These are phyloP conservation scores for Orbilia javanica DNA, from an alignment of 2,329 filamentous ascomycete species.

Conservation along the genomic window DNA sequence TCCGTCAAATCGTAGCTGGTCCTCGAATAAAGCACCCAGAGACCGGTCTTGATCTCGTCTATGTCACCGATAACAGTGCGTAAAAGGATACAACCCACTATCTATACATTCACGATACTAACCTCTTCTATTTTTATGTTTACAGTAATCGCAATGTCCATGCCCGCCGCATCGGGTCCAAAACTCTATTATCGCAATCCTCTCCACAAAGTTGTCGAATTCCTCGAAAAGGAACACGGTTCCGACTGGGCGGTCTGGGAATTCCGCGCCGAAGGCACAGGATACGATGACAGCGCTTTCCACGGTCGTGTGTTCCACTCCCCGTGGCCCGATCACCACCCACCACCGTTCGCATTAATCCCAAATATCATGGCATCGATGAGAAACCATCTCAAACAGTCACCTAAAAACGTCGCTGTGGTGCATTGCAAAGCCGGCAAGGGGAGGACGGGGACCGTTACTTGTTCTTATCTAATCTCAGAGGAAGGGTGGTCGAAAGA, in stretches of 20 bases:
- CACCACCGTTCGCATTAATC: conserved; percentile 89
- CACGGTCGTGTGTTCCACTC: conserved; percentile 89
- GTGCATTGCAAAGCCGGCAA: conserved; percentile 99
- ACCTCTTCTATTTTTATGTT: neutral
- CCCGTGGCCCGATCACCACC: conserved; percentile 97
- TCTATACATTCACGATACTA: conserved; percentile 59
- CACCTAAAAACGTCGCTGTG: conserved; percentile 77
- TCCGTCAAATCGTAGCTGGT: conserved; percentile 91
- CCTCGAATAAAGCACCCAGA: conserved; percentile 86
- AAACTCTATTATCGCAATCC: conserved; percentile 94
- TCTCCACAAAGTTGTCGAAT: conserved; percentile 85
- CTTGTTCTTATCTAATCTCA: conserved; percentile 88
- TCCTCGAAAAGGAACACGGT: conserved; percentile 86
- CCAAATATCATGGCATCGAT: conserved; percentile 92
- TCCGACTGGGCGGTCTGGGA: conserved; percentile 96
- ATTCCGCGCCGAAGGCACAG: conserved; percentile 94
- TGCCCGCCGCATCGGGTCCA: conserved; percentile 88
- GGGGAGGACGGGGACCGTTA: conserved; percentile 87
- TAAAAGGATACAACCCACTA: too few relatives aligned
- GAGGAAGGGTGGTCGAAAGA: conserved; percentile 79
- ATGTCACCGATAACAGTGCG: conserved; percentile 85
- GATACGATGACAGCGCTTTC: conserved; percentile 91
- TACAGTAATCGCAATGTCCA: conserved; percentile 78
- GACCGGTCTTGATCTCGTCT: conserved; percentile 91
- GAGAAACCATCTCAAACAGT: conserved; percentile 82